Percentiles rank a stretch among this genome's conserved stretches.
Evolutionary conservation across 129 eudicot species (phyloP).

Genomic region (Pulicaria dysenterica): DNA sequence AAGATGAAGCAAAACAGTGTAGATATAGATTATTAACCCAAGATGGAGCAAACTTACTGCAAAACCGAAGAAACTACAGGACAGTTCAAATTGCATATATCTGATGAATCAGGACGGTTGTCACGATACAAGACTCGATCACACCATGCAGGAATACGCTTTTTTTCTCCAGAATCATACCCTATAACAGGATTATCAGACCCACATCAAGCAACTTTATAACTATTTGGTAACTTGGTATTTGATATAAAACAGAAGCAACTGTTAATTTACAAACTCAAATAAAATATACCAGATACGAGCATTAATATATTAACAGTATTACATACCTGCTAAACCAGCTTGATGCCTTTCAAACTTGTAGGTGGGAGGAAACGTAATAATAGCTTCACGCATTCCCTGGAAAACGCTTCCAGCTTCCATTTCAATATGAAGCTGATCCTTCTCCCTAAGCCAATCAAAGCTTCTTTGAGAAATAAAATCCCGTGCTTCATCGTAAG

Average conservation of each 20-base stretch:
- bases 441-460: conserved; percentile 96
- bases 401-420: conserved; percentile 92
- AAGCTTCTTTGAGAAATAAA: conserved; percentile 91
- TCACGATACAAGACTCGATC: conserved; percentile 90
- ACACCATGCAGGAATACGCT: conserved; percentile 99
- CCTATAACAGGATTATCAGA: conserved; percentile 45
- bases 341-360: conserved; percentile 87
- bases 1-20: background rate
- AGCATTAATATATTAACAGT: background rate
- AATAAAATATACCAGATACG: background rate
- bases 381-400: conserved; percentile 98
- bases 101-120: conserved; percentile 64
- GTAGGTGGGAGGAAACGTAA: conserved; percentile 90
- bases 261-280: too few species aligned
- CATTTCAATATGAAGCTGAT: conserved; percentile 90
- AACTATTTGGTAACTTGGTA: conserved; percentile 6
- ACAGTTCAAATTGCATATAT: conserved; percentile 80
- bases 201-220: conserved; percentile 6
- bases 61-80: conserved; percentile 74
- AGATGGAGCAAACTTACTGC: conserved; percentile 60
- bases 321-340: conserved; percentile 80
- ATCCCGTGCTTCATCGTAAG: conserved; percentile 97
- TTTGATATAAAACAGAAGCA: conserved; percentile 3
- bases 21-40: background rate
- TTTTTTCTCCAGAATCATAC: conserved; percentile 97